Conservation (phyloP, 805 yeast genomes). For the Wickerhamomyces alni region DNA sequence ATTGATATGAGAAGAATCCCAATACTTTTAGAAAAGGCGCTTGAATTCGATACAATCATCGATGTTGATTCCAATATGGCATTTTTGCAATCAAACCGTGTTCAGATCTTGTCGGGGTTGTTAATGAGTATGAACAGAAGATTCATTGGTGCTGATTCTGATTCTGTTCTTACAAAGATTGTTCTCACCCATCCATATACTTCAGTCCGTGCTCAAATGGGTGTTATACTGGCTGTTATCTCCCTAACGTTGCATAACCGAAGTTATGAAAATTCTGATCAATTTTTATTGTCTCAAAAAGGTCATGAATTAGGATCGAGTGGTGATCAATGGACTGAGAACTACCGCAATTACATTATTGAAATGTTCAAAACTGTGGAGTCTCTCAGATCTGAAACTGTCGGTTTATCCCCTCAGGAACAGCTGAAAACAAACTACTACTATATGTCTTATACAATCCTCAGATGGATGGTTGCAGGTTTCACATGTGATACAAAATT, state of each 20-base stretch:
- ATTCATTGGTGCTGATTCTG: slow-evolving; percentile 46
- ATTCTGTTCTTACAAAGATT: slow-evolving; percentile 34
- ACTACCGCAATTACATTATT: slow-evolving; percentile 33
- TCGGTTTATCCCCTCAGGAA: slow-evolving; percentile 44
- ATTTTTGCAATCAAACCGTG: slow-evolving; percentile 54
- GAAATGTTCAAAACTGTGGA: slow-evolving; percentile 40
- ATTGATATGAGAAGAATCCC: slow-evolving; percentile 65
- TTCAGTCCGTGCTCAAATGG: slow-evolving; percentile 64
- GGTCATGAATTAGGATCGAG: slow-evolving; percentile 29
- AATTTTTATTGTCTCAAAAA: slow-evolving; percentile 34
- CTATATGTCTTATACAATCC: slow-evolving; percentile 57
- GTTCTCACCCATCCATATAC: slow-evolving; percentile 60
- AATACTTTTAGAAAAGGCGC: slow-evolving; percentile 38
- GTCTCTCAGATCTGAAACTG: slow-evolving; percentile 27
- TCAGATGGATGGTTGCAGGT: slow-evolving; percentile 54
- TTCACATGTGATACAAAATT: slow-evolving; percentile 47
- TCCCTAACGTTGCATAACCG: slow-evolving; percentile 38
- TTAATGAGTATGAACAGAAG: slow-evolving; percentile 49
- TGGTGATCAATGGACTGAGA: slow-evolving; percentile 25
- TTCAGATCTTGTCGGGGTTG: slow-evolving; percentile 47
- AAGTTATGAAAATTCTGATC: slow-evolving; percentile 31
- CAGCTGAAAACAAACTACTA: slow-evolving; percentile 54
- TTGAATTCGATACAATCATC: slow-evolving; percentile 35
- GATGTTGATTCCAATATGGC: slow-evolving; percentile 54
- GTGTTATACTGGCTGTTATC: slow-evolving; percentile 40